A percentile compares a stretch with the other conserved stretches of the same genome.
phyloP scores from a whole-genome alignment of 1,139 yeast genomes.

The Hemisphaericaspora xylofermentans region DNA sequence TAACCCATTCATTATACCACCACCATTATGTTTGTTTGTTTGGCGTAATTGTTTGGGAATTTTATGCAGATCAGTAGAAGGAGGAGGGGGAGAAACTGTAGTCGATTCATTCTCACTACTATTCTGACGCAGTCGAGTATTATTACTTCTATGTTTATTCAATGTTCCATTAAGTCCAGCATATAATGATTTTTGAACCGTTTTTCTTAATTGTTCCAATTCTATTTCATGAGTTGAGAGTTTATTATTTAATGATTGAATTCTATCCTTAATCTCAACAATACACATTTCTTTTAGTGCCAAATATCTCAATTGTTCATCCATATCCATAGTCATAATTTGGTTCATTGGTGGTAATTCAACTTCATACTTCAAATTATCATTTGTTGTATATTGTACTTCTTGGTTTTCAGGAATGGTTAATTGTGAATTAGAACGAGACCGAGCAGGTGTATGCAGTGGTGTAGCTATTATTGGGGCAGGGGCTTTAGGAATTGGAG shows the following conservation, averaged over 20 bases:
- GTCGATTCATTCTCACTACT: constrained; percentile 21
- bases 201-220: constrained; percentile 44
- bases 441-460: constrained; percentile 2
- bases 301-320: constrained; percentile 54
- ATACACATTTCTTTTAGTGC: constrained; percentile 64
- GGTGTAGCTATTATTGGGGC: too few relatives aligned
- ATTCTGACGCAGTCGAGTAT: constrained; percentile 11
- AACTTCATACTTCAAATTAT: constrained; percentile 25
- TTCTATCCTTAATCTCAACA: constrained; percentile 54
- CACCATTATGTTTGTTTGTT: neutral
- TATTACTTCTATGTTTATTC: constrained; percentile 10
- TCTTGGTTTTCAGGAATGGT: neutral
- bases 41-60: neutral
- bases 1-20: constrained; percentile 29
- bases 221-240: constrained; percentile 43
- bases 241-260: constrained; percentile 33
- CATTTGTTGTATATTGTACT: neutral
- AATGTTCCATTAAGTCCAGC: constrained; percentile 24
- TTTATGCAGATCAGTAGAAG: neutral
- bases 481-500: constrained; percentile 8
- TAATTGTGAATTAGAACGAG: neutral
- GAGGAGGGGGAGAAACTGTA: constrained; percentile 3
- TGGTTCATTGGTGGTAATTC: constrained; percentile 35
- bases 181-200: constrained; percentile 41
- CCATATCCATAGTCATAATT: constrained; percentile 37